phyloP scores from a whole-genome alignment of 2,329 filamentous ascomycete species.

The Thielaviopsis euricoi region DNA sequence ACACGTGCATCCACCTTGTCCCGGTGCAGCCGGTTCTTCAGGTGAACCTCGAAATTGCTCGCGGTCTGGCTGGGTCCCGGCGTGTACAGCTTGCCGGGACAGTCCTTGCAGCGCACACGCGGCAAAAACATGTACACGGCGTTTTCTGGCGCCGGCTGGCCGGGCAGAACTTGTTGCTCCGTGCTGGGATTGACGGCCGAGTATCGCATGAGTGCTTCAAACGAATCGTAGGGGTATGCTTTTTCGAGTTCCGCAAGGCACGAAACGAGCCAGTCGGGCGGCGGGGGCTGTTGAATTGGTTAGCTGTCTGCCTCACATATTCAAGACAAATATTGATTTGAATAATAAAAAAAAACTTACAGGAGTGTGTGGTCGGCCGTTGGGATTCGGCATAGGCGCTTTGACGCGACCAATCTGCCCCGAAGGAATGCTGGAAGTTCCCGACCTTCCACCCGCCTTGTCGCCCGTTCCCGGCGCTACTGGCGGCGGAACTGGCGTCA shows the following conservation, averaged over 20 bases:
- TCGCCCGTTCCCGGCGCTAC: background rate
- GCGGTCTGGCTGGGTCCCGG: conserved; percentile 72
- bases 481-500: conserved; percentile 14
- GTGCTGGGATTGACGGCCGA: conserved; percentile 61
- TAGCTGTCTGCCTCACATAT: background rate
- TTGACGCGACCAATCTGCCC: conserved; percentile 51
- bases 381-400: conserved; percentile 43
- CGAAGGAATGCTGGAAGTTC: conserved; percentile 22
- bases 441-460: conserved; percentile 7
- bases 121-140: conserved; percentile 73
- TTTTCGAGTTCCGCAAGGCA: conserved; percentile 56
- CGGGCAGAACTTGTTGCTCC: conserved; percentile 41
- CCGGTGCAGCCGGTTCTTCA: conserved; percentile 69
- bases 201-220: conserved; percentile 85
- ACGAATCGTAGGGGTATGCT: conserved; percentile 63
- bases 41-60: conserved; percentile 81
- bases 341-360: conserved; percentile 43
- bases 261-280: conserved; percentile 68
- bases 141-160: conserved; percentile 39
- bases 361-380: conserved; percentile 36
- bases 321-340: too few species aligned
- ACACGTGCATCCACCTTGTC: conserved; percentile 39
- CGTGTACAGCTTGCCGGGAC: conserved; percentile 85
- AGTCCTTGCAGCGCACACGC: conserved; percentile 80
- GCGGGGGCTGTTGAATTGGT: conserved; percentile 46